Percentiles rank a stretch among this genome's conserved stretches.
Evolutionary conservation across 164 flowering plant genomes (phyloP).

Genomic region (Cinnamomum micranthum): DNA sequence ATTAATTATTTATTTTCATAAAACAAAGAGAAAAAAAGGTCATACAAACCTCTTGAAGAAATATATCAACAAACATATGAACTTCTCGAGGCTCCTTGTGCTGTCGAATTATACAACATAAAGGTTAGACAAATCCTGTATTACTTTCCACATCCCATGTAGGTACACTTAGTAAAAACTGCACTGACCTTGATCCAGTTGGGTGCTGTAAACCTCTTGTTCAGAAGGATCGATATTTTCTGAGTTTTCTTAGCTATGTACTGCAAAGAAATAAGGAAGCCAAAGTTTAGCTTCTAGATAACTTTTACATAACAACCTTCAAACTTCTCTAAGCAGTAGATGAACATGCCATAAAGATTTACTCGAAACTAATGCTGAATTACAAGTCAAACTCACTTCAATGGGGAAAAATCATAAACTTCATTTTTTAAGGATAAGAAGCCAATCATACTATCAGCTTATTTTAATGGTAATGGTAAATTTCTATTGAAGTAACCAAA

Average conservation of each 20-base stretch:
- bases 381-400: background rate
- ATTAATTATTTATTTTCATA: background rate
- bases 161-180: conserved; percentile 1
- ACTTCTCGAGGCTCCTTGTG: conserved; percentile 99
- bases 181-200: conserved; percentile 90
- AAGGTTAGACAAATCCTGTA: conserved; percentile 6
- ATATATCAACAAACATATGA: conserved; percentile 96
- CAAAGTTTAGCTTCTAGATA: background rate
- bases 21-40: background rate
- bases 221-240: conserved; percentile 71
- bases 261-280: conserved; percentile 38
- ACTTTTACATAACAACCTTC: conserved; percentile 3
- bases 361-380: background rate
- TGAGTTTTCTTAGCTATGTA: conserved; percentile 78
- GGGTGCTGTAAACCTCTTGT: conserved; percentile 85
- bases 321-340: background rate
- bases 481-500: background rate
- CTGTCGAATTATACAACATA: conserved; percentile 36
- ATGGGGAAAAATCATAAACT: background rate
- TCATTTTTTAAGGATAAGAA: no score
- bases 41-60: conserved; percentile 81
- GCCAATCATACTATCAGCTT: no score
- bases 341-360: background rate
- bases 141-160: no score
- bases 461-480: no score